phyloP scores from a whole-genome alignment of 2,329 filamentous ascomycete genomes.

The Clonostachys rhizophaga region DNA sequence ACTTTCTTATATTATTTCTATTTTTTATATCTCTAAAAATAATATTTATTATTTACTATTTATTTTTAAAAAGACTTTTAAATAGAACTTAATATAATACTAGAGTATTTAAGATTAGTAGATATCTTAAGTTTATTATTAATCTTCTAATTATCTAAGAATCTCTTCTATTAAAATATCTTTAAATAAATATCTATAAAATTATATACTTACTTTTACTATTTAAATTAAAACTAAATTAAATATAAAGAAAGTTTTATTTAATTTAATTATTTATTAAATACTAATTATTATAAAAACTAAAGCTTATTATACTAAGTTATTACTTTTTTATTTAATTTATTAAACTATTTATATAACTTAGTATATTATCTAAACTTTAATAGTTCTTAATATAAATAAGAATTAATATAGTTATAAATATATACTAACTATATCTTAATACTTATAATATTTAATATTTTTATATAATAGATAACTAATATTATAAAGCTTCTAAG shows the following conservation, averaged over 20 bases:
- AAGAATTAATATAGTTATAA: too few relatives aligned
- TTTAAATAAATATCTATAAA: not conserved
- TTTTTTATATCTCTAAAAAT: not conserved
- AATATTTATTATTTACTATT: not conserved
- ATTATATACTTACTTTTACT: not conserved
- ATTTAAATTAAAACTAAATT: not conserved
- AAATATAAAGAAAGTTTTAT: not conserved
- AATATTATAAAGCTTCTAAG: too few relatives aligned
- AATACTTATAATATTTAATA: too few relatives aligned
- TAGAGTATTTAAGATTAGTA: not conserved
- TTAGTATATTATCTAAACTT: too few relatives aligned
- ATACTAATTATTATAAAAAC: not conserved
- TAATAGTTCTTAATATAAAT: too few relatives aligned
- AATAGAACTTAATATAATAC: not conserved
- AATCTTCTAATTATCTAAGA: not conserved
- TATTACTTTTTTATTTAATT: not conserved
- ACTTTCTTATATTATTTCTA: too few relatives aligned
- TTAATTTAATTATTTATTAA: not conserved
- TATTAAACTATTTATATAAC: not conserved
- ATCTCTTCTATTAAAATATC: not conserved
- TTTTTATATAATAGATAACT: too few relatives aligned
- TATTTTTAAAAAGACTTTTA: not conserved
- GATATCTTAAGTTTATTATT: not conserved
- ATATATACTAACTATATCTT: too few relatives aligned
- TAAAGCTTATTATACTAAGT: not conserved